Evolutionary conservation across 2,329 filamentous ascomycete genomes (phyloP), one percentile per base, ranked within the genome.

Genomic region (Claviceps capensis): DNA sequence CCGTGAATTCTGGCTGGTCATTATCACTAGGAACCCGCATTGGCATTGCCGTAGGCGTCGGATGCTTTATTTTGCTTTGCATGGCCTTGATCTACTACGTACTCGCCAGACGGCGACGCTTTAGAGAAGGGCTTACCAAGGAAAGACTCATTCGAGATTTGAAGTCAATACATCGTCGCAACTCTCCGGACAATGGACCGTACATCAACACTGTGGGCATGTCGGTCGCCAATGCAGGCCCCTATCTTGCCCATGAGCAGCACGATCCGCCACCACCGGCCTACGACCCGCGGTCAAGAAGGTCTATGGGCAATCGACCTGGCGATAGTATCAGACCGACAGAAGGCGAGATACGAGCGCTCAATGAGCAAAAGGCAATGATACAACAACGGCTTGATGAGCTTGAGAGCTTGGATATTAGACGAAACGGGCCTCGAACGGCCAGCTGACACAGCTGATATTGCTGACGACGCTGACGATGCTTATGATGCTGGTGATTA

Each of bases 381-480:
- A 67, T 69, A 23, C 63, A 67, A 52, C 63, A 62, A 17, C 65
- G 66, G 16, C 62, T 68, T 17, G 61, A 67, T 43, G 61, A 68
- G 57, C 52, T 69, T 49, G 62, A 67, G 52, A 52, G 48, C 19
- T 22, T 22, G 5, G 43, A 52, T 36, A 44, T 19, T n/a, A 22
- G 40, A 23, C 37, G 36, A 52, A 19, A 44, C 13, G 36, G n/a
- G 37, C 19, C 43, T 40, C 26, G 38, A 30, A n/a, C 2, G 22
- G 30, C 19, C 38, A 47, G 19, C 16, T 42, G 23, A 44, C 6
- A n/a, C 30, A 22, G 46, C 13, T 40, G 38, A n/a, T n/a, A 8
- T 14, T 40, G 43, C 8, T n/a, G 23, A 7, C 26, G 43, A 30
- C 2, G 43, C 16, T 22, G 9, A 16, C 26, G 22, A 9, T 30